These are phyloP conservation scores for Globisporangium paroecandrum DNA, from an alignment of 352 stramenopile species.

Conservation along the genomic window DNA sequence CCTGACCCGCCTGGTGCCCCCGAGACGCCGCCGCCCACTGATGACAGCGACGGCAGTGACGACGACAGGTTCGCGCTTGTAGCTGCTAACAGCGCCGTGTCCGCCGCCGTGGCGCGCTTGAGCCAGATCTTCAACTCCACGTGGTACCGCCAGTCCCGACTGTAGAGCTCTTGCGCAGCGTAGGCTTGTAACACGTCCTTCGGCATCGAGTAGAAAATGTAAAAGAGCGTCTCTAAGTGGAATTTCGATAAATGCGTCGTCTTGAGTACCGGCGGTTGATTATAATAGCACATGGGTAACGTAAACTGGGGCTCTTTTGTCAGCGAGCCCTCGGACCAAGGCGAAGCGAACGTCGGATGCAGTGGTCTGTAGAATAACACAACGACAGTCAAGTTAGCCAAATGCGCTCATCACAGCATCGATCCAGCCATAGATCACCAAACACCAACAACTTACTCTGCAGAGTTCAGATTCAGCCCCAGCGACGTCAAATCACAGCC, in stretches of 20 bases:
- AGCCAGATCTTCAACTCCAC: constrained; percentile 97
- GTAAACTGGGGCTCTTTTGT: constrained; percentile 84
- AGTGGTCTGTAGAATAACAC: constrained; percentile 40
- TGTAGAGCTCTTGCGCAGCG: constrained; percentile 86
- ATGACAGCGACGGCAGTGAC: constrained; percentile 18
- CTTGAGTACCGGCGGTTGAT: constrained; percentile 96
- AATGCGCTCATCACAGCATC: neutral
- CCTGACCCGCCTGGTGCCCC: constrained; percentile 16
- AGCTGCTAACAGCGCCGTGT: constrained; percentile 49
- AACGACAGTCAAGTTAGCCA: constrained; percentile 2
- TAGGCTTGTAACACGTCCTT: constrained; percentile 96
- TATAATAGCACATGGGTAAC: constrained; percentile 86
- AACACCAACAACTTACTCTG: constrained; percentile 44
- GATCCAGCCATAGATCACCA: neutral
- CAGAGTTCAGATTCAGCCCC: constrained; percentile 80
- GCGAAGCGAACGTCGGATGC: constrained; percentile 79
- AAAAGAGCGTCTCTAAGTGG: constrained; percentile 98
- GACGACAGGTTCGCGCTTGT: constrained; percentile 24
- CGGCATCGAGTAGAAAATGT: constrained; percentile 99
- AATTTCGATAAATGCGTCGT: constrained; percentile 98
- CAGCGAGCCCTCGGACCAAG: constrained; percentile 65
- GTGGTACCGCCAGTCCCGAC: constrained; percentile 97
- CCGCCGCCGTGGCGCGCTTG: constrained; percentile 73
- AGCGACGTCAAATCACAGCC: constrained; percentile 79
- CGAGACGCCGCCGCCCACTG: constrained; percentile 20